Base-by-base conservation (phyloP, 208 protist genomes). In the Herpetomonas samuelpessoai region DNA sequence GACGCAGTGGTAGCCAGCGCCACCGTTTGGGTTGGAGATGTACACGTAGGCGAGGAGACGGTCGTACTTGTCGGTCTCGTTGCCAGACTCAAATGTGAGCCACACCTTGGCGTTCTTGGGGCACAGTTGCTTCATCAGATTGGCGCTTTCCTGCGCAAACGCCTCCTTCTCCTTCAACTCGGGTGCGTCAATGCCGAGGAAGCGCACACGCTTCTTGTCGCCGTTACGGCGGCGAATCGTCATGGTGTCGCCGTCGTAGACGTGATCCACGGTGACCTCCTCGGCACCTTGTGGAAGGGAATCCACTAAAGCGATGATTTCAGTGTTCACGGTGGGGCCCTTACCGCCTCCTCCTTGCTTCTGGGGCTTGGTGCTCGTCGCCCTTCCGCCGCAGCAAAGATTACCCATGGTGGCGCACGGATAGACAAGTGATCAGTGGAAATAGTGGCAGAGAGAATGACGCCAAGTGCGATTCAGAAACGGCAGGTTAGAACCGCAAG, bases 211-310 rank as follows among this genome's bases (percentile, higher is more conserved):
- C 2, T 57, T 54, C 14, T 47, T 26, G 9, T 39, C 60, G 4
- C 62, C 35, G 57, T 79, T 59, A 21, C 72, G 50, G 44, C 75
- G 63, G n/a, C 48, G 46, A 14, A 88, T 63, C 4, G 78, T 88
- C 21, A 88, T 59, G 0, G 78, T 88, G 61, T 88, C 82, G 18
- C 82, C 82, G 45, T 85, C 77, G 60, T 85, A 85, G 41, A 88
- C 82, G 65, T 77, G 68, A 18, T 80, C 47, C 27, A 86, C 44
- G 1, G 68, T 79, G 0, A 41, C 67, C 64, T 81, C 65, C 69
- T 73, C 21, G 21, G 64, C 68, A 31, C 57, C 72, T 19, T 44
- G 19, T 0, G 74, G 71, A 0, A 81, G 64, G 0, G 57, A 53
- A 26, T 60, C 61, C 53, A 75, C 74, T 53, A 78, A 72, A 27